Evolutionary conservation across 345 rosid species (phyloP).

Genomic region (Brassica nigra): DNA sequence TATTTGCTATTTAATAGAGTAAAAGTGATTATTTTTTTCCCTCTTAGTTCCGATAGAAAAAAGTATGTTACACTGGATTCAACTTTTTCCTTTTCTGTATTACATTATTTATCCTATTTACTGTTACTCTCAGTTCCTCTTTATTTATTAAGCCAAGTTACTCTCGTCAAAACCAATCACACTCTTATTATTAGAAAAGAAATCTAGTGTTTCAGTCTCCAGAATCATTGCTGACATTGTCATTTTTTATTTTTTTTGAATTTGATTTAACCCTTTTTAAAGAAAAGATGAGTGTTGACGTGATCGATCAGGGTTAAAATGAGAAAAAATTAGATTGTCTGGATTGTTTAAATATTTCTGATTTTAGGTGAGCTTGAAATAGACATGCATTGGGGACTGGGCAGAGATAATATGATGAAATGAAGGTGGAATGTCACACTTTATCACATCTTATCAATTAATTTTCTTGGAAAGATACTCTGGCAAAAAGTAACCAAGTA

Average conservation of each 20-base stretch:
- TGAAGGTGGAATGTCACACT: slow-evolving; percentile 24
- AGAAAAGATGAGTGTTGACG: not conserved
- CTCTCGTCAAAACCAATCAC: no score
- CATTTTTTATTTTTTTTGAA: no score
- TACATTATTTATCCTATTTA: no score
- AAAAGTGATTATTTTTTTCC: no score
- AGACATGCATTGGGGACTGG: slow-evolving; percentile 8
- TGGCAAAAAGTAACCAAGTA: not conserved
- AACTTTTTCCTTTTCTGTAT: no score
- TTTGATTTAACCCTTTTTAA: not conserved
- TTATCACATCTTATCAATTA: not conserved
- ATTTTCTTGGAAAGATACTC: not conserved
- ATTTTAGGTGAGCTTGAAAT: slow-evolving; percentile 1
- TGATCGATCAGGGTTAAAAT: not conserved
- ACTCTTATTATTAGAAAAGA: not conserved
- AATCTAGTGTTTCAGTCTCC: not conserved
- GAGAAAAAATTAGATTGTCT: not conserved
- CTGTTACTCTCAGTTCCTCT: no score
- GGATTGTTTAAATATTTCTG: not conserved
- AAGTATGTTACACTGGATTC: no score
- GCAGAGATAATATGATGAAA: slow-evolving; percentile 6
- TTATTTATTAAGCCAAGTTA: no score
- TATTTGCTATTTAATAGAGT: no score
- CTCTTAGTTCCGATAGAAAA: no score
- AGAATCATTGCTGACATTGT: not conserved